A percentile compares a stretch with the other conserved stretches of the same genome.
Conservation (phyloP, 2,329 filamentous ascomycete species). For the Cercospora sojina region DNA sequence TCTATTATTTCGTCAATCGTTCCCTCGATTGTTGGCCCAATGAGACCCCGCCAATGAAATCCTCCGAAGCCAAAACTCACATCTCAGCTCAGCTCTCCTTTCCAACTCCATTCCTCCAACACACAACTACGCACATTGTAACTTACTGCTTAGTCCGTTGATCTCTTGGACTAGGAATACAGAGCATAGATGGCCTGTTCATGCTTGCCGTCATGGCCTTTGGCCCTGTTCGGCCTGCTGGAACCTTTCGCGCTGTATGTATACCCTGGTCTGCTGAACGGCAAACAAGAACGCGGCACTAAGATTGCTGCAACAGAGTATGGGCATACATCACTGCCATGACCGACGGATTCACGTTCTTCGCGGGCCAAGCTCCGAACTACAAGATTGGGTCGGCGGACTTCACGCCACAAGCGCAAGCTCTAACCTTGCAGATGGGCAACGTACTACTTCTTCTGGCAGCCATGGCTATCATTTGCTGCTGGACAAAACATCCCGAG, state of each 20-base stretch:
- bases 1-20: neutral
- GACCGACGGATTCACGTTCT: slow-evolving; percentile 18
- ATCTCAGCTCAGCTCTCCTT: neutral
- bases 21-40: neutral
- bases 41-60: neutral
- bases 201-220: slow-evolving; percentile 18
- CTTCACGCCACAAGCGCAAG: slow-evolving; percentile 21
- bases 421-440: slow-evolving; percentile 19
- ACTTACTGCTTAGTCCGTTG: neutral
- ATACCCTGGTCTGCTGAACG: neutral
- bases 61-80: neutral
- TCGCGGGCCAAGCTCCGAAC: slow-evolving; percentile 19
- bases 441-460: slow-evolving; percentile 24
- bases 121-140: neutral
- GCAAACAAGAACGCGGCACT: neutral
- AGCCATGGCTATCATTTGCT: slow-evolving; percentile 24
- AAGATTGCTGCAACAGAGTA: slow-evolving; percentile 3
- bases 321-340: slow-evolving; percentile 20
- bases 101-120: neutral
- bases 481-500: slow-evolving; percentile 20
- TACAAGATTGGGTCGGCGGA: neutral
- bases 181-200: slow-evolving; percentile 13
- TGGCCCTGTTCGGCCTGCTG: slow-evolving; percentile 24
- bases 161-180: neutral
- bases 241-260: slow-evolving; percentile 21